Percentiles rank a stretch among this genome's conserved stretches.
Evolutionary conservation across 2,329 filamentous ascomycete species (phyloP).

Genomic region (Malbranchea zuffiana): DNA sequence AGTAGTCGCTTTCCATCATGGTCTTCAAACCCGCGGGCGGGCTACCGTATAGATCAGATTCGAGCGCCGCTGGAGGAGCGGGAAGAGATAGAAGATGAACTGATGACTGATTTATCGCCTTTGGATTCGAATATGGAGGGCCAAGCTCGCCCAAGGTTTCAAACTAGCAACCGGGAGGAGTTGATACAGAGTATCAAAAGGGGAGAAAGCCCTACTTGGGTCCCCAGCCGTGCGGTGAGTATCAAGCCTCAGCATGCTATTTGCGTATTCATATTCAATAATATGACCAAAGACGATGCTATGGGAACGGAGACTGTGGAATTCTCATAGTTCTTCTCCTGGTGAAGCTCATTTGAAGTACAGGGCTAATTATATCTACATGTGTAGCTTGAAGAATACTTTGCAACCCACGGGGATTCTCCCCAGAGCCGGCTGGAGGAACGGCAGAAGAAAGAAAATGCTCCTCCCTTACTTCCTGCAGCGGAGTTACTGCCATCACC

Average conservation of each 20-base stretch:
- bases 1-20: slow-evolving; percentile 16
- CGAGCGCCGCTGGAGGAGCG: slow-evolving; percentile 14
- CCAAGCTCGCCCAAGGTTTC: slow-evolving; percentile 16
- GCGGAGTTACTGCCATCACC: slow-evolving; percentile 34
- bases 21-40: slow-evolving; percentile 6
- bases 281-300: too few species aligned
- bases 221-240: slow-evolving; percentile 51
- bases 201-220: slow-evolving; percentile 65
- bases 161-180: slow-evolving; percentile 53
- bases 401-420: slow-evolving; percentile 27
- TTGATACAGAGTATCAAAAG: slow-evolving; percentile 77
- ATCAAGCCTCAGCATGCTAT: too few species aligned
- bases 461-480: slow-evolving; percentile 34
- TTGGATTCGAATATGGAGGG: slow-evolving; percentile 14
- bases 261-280: background rate
- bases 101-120: slow-evolving; percentile 13
- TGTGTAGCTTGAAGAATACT: slow-evolving; percentile 30
- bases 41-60: slow-evolving; percentile 11
- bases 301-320: background rate
- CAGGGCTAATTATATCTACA: slow-evolving; percentile 13
- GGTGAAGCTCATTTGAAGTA: background rate
- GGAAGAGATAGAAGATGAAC: slow-evolving; percentile 11
- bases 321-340: background rate
- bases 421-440: slow-evolving; percentile 29
- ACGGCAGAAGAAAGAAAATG: slow-evolving; percentile 14